These are phyloP conservation scores for Leccinum subtestaceum DNA, from an alignment of 768 basidiomycete genomes.

Conservation along the genomic window DNA sequence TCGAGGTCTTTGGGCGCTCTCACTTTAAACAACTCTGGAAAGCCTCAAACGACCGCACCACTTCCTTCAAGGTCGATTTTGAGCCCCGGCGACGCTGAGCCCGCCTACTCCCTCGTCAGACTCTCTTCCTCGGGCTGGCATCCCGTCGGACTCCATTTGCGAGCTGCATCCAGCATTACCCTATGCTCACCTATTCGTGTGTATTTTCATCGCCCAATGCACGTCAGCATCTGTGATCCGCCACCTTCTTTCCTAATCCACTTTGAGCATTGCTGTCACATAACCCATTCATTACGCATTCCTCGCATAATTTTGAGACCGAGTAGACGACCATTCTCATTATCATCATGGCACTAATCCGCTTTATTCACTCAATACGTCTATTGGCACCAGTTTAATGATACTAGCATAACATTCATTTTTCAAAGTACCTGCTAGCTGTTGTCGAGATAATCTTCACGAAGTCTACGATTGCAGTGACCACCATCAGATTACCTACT, in stretches of 20 bases:
- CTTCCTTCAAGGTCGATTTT: slow-evolving; percentile 73
- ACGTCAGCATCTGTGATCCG: slow-evolving; percentile 29
- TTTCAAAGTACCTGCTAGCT: slow-evolving; percentile 20
- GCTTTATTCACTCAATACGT: slow-evolving; percentile 30
- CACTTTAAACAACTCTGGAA: slow-evolving; percentile 72
- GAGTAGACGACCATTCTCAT: slow-evolving; percentile 28
- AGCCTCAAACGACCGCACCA: slow-evolving; percentile 68
- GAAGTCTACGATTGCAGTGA: slow-evolving; percentile 12
- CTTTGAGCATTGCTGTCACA: slow-evolving; percentile 39
- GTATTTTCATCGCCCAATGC: slow-evolving; percentile 17
- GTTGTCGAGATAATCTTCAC: slow-evolving; percentile 7
- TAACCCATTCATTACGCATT: slow-evolving; percentile 36
- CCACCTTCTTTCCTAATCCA: slow-evolving; percentile 19
- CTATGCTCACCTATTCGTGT: slow-evolving; percentile 10
- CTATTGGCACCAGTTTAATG: slow-evolving; percentile 31
- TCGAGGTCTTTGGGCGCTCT: slow-evolving; percentile 69
- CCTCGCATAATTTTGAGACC: slow-evolving; percentile 32
- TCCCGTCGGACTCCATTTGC: slow-evolving; percentile 8
- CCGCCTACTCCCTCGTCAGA: slow-evolving; percentile 9
- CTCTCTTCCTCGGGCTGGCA: slow-evolving; percentile 16
- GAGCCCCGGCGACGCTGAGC: slow-evolving; percentile 40
- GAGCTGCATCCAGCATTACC: slow-evolving; percentile 7
- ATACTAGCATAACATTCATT: slow-evolving; percentile 26
- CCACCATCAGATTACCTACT: neutral
- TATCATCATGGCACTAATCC: slow-evolving; percentile 33